Percentiles rank a stretch among this genome's conserved stretches.
Evolutionary conservation across 495 filamentous ascomycete species (phyloP).

Genomic region (Neurospora hispaniola): DNA sequence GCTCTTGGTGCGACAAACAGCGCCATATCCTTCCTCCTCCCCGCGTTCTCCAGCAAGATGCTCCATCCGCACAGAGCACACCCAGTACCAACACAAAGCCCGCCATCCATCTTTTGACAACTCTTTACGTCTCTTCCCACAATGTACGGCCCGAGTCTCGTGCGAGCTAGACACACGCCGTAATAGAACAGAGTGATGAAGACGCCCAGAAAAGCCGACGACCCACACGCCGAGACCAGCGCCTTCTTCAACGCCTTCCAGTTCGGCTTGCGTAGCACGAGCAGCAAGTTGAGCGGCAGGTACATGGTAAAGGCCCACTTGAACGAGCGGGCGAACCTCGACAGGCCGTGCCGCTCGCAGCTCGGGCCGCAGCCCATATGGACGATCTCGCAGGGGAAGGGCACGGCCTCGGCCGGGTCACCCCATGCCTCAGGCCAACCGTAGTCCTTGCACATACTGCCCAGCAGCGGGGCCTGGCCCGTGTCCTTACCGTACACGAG

Average conservation of each 20-base stretch:
- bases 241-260: conserved; percentile 33
- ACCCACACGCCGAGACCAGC: conserved; percentile 52
- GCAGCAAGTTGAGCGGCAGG: conserved; percentile 61
- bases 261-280: conserved; percentile 49
- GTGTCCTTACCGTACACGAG: conserved; percentile 73
- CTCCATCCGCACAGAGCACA: conserved; percentile 81
- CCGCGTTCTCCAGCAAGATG: conserved; percentile 60
- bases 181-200: conserved; percentile 86
- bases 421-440: conserved; percentile 60
- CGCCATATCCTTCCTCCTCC: conserved; percentile 64
- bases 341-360: conserved; percentile 70
- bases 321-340: conserved; percentile 62
- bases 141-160: conserved; percentile 63
- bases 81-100: conserved; percentile 63
- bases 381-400: conserved; percentile 80
- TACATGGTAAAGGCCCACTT: conserved; percentile 70
- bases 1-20: conserved; percentile 83
- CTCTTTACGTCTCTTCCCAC: conserved; percentile 37
- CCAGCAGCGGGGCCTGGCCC: conserved; percentile 58
- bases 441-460: conserved; percentile 67
- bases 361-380: conserved; percentile 69
- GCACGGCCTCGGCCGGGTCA: conserved; percentile 60
- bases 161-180: conserved; percentile 72
- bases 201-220: conserved; percentile 71
- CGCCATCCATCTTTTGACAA: conserved; percentile 40